These are phyloP conservation scores for Lathyrus aphaca DNA, from an alignment of 306 rosid genomes.

Conservation along the genomic window DNA sequence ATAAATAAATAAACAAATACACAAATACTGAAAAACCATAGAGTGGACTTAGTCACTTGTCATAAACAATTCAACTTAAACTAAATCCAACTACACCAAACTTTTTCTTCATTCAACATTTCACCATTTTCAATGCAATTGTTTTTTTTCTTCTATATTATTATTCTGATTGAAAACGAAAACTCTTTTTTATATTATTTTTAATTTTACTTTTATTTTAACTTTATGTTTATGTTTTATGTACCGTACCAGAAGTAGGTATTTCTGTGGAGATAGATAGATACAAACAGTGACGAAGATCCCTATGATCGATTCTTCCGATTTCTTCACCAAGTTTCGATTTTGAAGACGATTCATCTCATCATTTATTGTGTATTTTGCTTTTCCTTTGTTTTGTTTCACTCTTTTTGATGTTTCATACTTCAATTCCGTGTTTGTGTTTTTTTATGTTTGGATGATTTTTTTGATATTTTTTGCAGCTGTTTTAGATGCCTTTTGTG, in stretches of 20 bases:
- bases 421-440: conserved; percentile 16
- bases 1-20: no score
- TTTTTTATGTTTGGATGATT: conserved; percentile 9
- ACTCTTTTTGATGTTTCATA: conserved; percentile 3
- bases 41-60: conserved; percentile 11
- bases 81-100: neutral
- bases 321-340: conserved; percentile 32
- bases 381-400: neutral
- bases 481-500: conserved; percentile 35
- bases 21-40: neutral
- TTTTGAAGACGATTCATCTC: conserved; percentile 36
- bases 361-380: neutral
- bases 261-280: conserved; percentile 38
- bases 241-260: conserved; percentile 44
- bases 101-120: conserved; percentile 11
- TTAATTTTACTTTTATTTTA: neutral
- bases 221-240: neutral
- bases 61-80: conserved; percentile 2
- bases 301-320: conserved; percentile 37
- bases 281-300: conserved; percentile 46
- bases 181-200: neutral
- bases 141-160: conserved; percentile 4
- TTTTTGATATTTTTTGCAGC: conserved; percentile 23
- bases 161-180: conserved; percentile 6
- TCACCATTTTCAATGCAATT: conserved; percentile 26